Conservation (phyloP, 2,329 filamentous ascomycete species). For the Chaetothyriales sp. region DNA sequence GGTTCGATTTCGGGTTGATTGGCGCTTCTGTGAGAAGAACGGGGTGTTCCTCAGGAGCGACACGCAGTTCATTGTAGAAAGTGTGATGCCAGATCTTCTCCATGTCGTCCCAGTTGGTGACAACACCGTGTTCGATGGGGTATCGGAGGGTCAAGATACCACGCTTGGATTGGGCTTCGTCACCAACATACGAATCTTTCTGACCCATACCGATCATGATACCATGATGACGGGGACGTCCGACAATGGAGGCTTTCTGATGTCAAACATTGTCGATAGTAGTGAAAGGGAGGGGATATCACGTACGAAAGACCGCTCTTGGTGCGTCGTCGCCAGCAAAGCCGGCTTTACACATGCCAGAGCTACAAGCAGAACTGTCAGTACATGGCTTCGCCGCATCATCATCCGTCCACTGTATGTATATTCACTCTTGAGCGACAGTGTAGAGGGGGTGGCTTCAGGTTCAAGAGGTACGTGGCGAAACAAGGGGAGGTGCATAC, state of each 20-base stretch:
- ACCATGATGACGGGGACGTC: conserved; percentile 98
- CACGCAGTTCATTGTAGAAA: conserved; percentile 99
- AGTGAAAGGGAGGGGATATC: conserved; percentile 5
- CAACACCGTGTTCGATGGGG: conserved; percentile 99
- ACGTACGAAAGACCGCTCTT: conserved; percentile 99
- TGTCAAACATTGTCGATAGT: conserved; percentile 2
- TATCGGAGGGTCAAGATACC: conserved; percentile 99
- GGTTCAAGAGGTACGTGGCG: neutral
- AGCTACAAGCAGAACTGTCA: conserved; percentile 44
- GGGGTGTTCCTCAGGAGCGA: conserved; percentile 98
- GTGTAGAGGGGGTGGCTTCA: conserved; percentile 8
- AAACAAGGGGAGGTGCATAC: conserved; percentile 48
- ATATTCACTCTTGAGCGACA: conserved; percentile 1
- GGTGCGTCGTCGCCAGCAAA: conserved; percentile 99
- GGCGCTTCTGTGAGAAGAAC: conserved; percentile 97
- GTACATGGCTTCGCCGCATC: conserved; percentile 1
- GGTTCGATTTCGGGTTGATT: conserved; percentile 99
- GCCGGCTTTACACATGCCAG: conserved; percentile 99
- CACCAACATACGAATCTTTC: conserved; percentile 99
- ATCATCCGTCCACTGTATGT: conserved; percentile 1
- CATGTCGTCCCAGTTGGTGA: conserved; percentile 99
- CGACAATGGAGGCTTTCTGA: conserved; percentile 82
- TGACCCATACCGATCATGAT: conserved; percentile 99
- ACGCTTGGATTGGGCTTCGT: conserved; percentile 99
- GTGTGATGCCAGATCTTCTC: conserved; percentile 99